Conservation (phyloP, 2,329 filamentous ascomycete species). For the Triangularia setosa region DNA sequence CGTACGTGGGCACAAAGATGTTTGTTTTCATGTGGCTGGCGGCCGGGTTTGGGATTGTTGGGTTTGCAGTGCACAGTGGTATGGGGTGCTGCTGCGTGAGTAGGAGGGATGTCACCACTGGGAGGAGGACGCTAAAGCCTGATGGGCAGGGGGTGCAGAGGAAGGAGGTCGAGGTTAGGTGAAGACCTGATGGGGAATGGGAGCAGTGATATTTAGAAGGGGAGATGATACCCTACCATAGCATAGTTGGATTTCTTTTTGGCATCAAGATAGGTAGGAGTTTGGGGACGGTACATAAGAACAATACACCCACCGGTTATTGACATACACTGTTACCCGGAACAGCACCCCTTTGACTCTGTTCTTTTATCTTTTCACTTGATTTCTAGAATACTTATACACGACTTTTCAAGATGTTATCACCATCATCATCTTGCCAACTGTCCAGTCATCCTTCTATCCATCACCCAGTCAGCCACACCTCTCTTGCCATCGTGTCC, state of each 20-base stretch:
- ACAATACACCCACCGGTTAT: background rate
- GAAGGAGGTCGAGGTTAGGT: background rate
- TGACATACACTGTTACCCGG: no score
- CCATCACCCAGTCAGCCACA: background rate
- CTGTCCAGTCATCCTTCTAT: background rate
- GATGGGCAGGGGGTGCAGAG: slow-evolving; percentile 11
- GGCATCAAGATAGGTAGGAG: background rate
- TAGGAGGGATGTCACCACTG: slow-evolving; percentile 47
- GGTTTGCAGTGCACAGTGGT: slow-evolving; percentile 69
- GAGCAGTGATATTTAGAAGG: background rate
- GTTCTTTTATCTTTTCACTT: no score
- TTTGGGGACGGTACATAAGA: background rate
- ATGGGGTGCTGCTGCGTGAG: slow-evolving; percentile 74
- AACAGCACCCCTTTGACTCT: no score
- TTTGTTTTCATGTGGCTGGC: slow-evolving; percentile 89
- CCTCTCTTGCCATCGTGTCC: background rate
- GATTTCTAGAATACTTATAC: background rate
- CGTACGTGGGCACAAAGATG: slow-evolving; percentile 68
- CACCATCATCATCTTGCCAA: background rate
- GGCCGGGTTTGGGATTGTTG: slow-evolving; percentile 60
- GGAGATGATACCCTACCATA: background rate
- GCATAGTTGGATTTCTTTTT: background rate
- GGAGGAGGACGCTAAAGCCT: slow-evolving; percentile 28
- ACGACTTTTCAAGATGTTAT: background rate
- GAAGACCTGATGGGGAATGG: background rate